Percentiles rank a stretch among this genome's conserved stretches.
Conservation (phyloP, 1,284 basidiomycete genomes). For the Caloboletus firmus region DNA sequence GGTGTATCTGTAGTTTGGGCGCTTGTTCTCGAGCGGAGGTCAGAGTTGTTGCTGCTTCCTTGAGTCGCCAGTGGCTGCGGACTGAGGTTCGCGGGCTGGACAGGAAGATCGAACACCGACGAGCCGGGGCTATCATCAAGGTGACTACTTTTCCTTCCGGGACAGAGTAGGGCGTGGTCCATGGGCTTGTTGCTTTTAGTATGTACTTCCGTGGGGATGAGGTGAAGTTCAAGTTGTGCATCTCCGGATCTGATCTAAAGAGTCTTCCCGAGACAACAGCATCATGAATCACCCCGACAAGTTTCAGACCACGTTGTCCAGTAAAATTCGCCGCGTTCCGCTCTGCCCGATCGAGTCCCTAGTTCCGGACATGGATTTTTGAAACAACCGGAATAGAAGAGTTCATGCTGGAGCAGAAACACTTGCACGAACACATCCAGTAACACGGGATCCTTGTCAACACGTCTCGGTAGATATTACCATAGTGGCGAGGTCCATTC, state of each 20-base stretch:
- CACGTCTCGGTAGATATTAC: neutral
- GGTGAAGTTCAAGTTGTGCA: neutral
- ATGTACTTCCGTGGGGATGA: neutral
- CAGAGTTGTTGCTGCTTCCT: constrained; percentile 4
- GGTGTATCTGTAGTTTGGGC: constrained; percentile 6
- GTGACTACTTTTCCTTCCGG: constrained; percentile 4
- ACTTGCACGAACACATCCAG: too few species aligned
- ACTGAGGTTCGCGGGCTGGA: constrained; percentile 35
- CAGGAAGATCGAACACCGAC: constrained; percentile 70
- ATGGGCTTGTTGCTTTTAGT: constrained; percentile 7
- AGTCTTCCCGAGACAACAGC: neutral
- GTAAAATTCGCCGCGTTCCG: neutral
- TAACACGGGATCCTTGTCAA: neutral
- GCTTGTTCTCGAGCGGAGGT: constrained; percentile 5
- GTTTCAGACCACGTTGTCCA: neutral
- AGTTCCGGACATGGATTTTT: neutral
- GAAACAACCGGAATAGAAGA: neutral
- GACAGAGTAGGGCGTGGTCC: constrained; percentile 21
- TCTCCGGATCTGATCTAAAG: neutral
- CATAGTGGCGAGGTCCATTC: neutral
- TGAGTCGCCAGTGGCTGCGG: constrained; percentile 19
- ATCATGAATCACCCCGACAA: neutral
- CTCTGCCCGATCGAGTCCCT: neutral
- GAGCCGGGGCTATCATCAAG: constrained; percentile 57
- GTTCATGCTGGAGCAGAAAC: neutral